Evolutionary conservation across 805 yeast genomes (phyloP).

Genomic region (Schizosaccharomyces pombe): DNA sequence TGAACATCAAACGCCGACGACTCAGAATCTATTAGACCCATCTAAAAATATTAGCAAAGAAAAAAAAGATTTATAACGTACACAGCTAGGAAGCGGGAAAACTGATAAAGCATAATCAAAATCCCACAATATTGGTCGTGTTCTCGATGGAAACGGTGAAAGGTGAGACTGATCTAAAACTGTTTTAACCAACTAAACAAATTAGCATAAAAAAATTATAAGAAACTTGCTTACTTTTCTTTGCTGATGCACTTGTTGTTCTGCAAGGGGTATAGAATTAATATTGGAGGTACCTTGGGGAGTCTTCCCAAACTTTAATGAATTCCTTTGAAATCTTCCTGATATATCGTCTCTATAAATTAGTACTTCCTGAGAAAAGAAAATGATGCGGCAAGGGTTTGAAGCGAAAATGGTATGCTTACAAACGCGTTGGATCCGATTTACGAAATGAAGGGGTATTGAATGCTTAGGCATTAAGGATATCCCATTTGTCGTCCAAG

Average conservation of each 20-base stretch:
- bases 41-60: neutral
- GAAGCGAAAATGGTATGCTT: constrained; percentile 34
- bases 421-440: constrained; percentile 35
- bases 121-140: constrained; percentile 45
- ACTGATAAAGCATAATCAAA: constrained; percentile 45
- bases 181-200: constrained; percentile 26
- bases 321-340: constrained; percentile 46
- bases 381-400: constrained; percentile 59
- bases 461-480: constrained; percentile 48
- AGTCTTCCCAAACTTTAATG: constrained; percentile 18
- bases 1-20: neutral
- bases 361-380: constrained; percentile 64
- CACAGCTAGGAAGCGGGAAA: constrained; percentile 52
- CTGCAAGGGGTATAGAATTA: constrained; percentile 8
- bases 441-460: constrained; percentile 50
- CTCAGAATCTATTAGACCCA: constrained; percentile 2
- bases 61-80: constrained; percentile 10
- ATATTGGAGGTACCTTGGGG: constrained; percentile 7
- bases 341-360: constrained; percentile 51
- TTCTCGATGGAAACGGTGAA: constrained; percentile 46
- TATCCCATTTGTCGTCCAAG: constrained; percentile 61
- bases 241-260: neutral
- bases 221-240: neutral
- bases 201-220: neutral
- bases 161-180: constrained; percentile 68